phyloP scores from a whole-genome alignment of 306 rosid species.

The Acacia melanoxylon region DNA sequence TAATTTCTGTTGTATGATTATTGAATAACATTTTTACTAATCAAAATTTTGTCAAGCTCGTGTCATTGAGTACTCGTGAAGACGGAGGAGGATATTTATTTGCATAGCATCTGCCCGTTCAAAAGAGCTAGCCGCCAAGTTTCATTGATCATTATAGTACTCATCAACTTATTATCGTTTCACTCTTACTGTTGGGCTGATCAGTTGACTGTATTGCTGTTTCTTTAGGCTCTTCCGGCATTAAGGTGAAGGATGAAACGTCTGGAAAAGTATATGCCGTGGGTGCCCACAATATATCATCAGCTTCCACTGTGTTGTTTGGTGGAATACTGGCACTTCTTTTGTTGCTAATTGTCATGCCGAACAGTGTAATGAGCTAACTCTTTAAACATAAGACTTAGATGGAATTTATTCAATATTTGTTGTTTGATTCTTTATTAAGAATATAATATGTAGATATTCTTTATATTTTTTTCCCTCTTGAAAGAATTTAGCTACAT shows the following conservation, averaged over 20 bases:
- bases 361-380: slow-evolving; percentile 28
- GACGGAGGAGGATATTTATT: background rate
- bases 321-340: slow-evolving; percentile 47
- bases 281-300: slow-evolving; percentile 54
- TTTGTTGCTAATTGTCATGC: slow-evolving; percentile 42
- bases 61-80: background rate
- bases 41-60: background rate
- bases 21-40: background rate
- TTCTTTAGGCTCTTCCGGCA: slow-evolving; percentile 65
- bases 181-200: background rate
- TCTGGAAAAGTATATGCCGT: slow-evolving; percentile 56
- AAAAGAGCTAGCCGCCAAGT: background rate
- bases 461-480: background rate
- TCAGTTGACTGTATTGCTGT: slow-evolving; percentile 3
- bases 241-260: slow-evolving; percentile 67
- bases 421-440: background rate
- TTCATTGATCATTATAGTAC: background rate
- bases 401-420: background rate
- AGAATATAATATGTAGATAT: background rate
- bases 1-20: slow-evolving; percentile 10
- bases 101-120: background rate
- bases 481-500: background rate
- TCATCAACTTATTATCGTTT: background rate
- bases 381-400: background rate
- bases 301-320: slow-evolving; percentile 41